A percentile compares a stretch with the other conserved stretches of the same genome.
Conservation (phyloP, 1,284 basidiomycete genomes). For the Moesziomyces sp. region DNA sequence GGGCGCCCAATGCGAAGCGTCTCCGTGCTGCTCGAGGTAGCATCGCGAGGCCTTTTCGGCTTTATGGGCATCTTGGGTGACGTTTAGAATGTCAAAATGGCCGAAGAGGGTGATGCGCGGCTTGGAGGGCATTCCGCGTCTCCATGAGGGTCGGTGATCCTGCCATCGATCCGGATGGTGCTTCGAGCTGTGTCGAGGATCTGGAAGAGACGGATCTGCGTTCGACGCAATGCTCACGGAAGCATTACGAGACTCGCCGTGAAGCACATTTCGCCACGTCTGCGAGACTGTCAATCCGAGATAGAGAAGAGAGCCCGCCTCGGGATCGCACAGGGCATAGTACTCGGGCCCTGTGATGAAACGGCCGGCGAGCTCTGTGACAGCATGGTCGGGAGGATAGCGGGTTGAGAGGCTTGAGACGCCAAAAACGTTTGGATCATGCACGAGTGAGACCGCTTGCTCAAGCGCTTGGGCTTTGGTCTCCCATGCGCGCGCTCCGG, state of each 20-base stretch:
- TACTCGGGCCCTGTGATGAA: conserved; percentile 59
- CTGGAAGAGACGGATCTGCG: conserved; percentile 46
- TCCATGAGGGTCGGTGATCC: conserved; percentile 54
- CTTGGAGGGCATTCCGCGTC: conserved; percentile 65
- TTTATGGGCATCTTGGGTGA: conserved; percentile 14
- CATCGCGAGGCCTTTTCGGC: conserved; percentile 33
- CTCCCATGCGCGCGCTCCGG: conserved; percentile 18
- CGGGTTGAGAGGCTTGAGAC: conserved; percentile 53
- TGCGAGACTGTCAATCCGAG: conserved; percentile 65
- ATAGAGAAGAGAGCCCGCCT: conserved; percentile 58
- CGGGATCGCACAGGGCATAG: conserved; percentile 59
- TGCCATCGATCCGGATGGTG: conserved; percentile 42
- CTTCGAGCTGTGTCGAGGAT: conserved; percentile 47
- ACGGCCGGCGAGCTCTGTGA: conserved; percentile 35
- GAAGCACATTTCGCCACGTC: conserved; percentile 60
- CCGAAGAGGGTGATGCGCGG: conserved; percentile 60
- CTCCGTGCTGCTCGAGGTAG: conserved; percentile 54
- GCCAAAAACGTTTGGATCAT: conserved; percentile 42
- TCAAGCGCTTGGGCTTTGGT: conserved; percentile 22
- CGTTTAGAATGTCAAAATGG: conserved; percentile 44
- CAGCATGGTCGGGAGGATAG: conserved; percentile 38
- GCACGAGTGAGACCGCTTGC: conserved; percentile 42
- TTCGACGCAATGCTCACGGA: conserved; percentile 56
- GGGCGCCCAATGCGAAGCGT: conserved; percentile 59
- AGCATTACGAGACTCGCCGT: conserved; percentile 39